Evolutionary conservation across 495 filamentous ascomycete genomes (phyloP).

Genomic region (Daldinia grandis): DNA sequence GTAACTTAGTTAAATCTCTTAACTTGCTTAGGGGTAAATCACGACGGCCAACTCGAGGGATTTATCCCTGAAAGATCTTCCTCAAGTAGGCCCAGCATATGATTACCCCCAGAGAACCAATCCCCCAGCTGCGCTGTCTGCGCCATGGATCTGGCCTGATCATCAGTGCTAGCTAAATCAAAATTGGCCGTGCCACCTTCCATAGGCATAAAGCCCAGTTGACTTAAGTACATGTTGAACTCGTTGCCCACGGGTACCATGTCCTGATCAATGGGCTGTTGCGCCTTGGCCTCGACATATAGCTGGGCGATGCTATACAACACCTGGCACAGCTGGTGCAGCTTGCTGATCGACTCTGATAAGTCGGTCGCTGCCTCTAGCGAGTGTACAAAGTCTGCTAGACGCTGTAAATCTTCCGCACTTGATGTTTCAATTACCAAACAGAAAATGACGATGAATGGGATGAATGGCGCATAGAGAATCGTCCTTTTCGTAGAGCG

Average conservation of each 20-base stretch:
- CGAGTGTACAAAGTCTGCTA: conserved; percentile 66
- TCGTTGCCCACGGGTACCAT: conserved; percentile 63
- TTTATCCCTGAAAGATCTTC: conserved; percentile 66
- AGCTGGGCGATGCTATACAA: conserved; percentile 68
- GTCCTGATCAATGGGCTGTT: conserved; percentile 55
- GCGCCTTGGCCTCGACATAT: conserved; percentile 67
- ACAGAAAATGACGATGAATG: conserved; percentile 76
- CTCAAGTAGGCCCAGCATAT: conserved; percentile 70
- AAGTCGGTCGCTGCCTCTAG: conserved; percentile 60
- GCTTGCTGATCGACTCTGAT: conserved; percentile 65
- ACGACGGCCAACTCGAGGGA: conserved; percentile 48
- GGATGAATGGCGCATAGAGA: conserved; percentile 71
- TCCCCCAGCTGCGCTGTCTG: conserved; percentile 64
- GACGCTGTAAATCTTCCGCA: conserved; percentile 57
- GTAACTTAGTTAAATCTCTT: background rate
- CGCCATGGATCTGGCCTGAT: conserved; percentile 29
- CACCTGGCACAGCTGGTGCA: conserved; percentile 68
- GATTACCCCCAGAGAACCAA: conserved; percentile 73
- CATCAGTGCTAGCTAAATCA: conserved; percentile 15
- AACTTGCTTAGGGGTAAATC: conserved; percentile 1
- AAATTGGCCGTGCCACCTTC: conserved; percentile 30
- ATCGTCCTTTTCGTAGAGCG: conserved; percentile 60
- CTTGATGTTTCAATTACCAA: conserved; percentile 65
- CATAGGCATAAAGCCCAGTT: conserved; percentile 67
- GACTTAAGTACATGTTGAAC: conserved; percentile 71